Conservation (phyloP, 192 early-diverging fungal genomes). For the Powellomyces hirtus region DNA sequence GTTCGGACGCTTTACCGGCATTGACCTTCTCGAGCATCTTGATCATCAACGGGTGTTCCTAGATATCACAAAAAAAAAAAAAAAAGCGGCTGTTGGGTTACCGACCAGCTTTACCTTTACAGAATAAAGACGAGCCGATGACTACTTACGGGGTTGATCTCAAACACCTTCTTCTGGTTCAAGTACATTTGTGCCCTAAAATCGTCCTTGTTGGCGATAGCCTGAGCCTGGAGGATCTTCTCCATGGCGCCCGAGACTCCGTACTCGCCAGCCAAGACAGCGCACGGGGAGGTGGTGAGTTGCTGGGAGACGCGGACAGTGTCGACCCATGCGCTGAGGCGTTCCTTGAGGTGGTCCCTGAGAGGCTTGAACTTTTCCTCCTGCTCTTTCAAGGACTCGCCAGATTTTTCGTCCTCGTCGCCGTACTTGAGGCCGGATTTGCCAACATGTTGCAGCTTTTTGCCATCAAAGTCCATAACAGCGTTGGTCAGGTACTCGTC, state of each 20-base stretch:
- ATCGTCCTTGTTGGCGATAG: constrained; percentile 37
- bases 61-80: background rate
- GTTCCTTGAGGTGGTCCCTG: constrained; percentile 37
- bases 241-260: constrained; percentile 50
- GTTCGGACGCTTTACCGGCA: constrained; percentile 13
- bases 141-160: constrained; percentile 45
- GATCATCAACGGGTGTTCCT: constrained; percentile 46
- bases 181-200: constrained; percentile 34
- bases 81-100: background rate
- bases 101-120: background rate
- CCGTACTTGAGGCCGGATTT: constrained; percentile 54
- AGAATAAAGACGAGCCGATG: background rate
- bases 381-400: constrained; percentile 19
- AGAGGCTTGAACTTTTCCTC: constrained; percentile 50
- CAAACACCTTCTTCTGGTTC: constrained; percentile 38
- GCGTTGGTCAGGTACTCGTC: constrained; percentile 52
- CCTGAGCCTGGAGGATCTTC: constrained; percentile 47
- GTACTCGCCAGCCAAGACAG: constrained; percentile 53
- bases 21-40: constrained; percentile 36
- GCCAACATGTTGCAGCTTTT: constrained; percentile 64
- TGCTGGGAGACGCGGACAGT: constrained; percentile 68
- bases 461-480: constrained; percentile 63
- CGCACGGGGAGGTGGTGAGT: constrained; percentile 74
- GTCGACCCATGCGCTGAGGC: constrained; percentile 38
- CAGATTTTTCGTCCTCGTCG: constrained; percentile 47